Evolutionary conservation across 257 asterid genomes (phyloP), one percentile per base, ranked within the genome.

Genomic region (Fraxinus pennsylvanica): DNA sequence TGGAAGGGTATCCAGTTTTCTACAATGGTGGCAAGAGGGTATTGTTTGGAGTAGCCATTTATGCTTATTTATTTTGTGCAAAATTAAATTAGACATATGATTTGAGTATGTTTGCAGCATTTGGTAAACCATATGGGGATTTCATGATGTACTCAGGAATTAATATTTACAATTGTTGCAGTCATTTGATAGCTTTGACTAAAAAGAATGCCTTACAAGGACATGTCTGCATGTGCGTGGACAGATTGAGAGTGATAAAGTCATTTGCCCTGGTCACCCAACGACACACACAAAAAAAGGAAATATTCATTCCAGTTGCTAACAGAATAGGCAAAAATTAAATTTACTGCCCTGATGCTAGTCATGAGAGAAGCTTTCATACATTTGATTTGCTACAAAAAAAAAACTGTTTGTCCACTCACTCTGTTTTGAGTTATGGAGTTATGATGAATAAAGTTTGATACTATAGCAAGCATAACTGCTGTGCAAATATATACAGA

Each of bases 1-100:
- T 96, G 9, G 99, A 96, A 87, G 99, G 97, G 59, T 93, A 96
- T 81, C 97, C 97, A 6, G 98, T 96, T 86, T 90, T 96, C 87
- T 96, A 96, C 88, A 93, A 96, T 79, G 99, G 95, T 66, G 99
- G 98, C 81, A 91, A 92, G 82, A 91, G 90, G 96, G 98, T 96
- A 91, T 7, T 54, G 19, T 54, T 39, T 67, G 39, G 17, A 9
- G 45, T 33, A 9, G 33, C 67, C 13, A 15, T 43, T 75, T 39
- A 22, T 59, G 71, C 10, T 9, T 15, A 9, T 7, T 50, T n/a
- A 9, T 15, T 63, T 63, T 57, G 65, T 57, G 27, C 0, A 6
- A 17, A 57, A 19, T 5, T 57, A 57, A 57, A 17, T n/a, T 1
- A 9, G 66, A 57, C 12, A 15, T 47, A 47, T 47, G 2, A 6